phyloP scores from a whole-genome alignment of 495 filamentous ascomycete species.

The Tuber microsphaerosporum region DNA sequence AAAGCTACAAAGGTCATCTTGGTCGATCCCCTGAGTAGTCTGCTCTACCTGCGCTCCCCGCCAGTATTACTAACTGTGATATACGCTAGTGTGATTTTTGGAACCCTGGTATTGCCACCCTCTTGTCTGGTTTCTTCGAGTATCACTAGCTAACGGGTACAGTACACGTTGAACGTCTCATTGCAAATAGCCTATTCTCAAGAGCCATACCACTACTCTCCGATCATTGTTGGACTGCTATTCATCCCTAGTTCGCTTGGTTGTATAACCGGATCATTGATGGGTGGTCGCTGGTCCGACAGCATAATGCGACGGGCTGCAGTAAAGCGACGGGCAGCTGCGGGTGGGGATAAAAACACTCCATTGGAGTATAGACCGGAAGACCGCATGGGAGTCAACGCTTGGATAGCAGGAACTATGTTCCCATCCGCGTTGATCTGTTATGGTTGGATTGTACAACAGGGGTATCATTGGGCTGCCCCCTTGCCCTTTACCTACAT shows the following conservation, averaged over 20 bases:
- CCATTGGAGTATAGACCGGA: constrained; percentile 65
- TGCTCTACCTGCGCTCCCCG: constrained; percentile 72
- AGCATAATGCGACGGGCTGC: constrained; percentile 70
- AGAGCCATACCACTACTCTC: constrained; percentile 66
- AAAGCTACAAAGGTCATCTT: constrained; percentile 58
- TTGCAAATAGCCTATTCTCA: constrained; percentile 67
- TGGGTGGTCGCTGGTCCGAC: constrained; percentile 85
- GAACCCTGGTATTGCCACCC: constrained; percentile 48
- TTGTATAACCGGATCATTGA: constrained; percentile 62
- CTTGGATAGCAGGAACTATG: constrained; percentile 68
- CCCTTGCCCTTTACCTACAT: constrained; percentile 72
- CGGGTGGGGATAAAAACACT: constrained; percentile 7
- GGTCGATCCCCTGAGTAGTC: constrained; percentile 70
- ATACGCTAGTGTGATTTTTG: constrained; percentile 75
- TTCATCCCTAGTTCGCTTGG: constrained; percentile 78
- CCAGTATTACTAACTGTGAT: constrained; percentile 74
- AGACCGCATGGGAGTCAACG: constrained; percentile 85
- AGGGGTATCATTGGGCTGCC: constrained; percentile 50
- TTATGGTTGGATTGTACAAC: constrained; percentile 61
- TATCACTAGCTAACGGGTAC: not conserved
- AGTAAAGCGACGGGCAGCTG: constrained; percentile 47
- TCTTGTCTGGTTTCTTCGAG: not conserved
- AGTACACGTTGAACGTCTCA: constrained; percentile 78
- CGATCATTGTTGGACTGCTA: constrained; percentile 67
- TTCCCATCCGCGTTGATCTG: constrained; percentile 63